These are phyloP conservation scores for Chalciporus chontae DNA, from an alignment of 768 basidiomycete genomes.

Conservation along the genomic window DNA sequence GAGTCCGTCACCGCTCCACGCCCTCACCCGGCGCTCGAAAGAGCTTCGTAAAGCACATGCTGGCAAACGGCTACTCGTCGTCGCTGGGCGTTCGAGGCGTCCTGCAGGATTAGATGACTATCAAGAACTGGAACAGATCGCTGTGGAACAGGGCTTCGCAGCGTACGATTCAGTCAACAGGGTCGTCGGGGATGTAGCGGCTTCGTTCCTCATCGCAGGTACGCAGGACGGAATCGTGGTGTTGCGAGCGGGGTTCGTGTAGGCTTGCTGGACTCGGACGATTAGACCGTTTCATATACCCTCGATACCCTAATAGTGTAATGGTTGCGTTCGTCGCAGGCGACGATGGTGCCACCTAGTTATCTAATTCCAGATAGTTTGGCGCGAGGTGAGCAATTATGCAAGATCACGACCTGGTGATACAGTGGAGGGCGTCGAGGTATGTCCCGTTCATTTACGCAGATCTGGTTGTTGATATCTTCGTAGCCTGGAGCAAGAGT, in stretches of 20 bases:
- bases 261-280: too few species aligned
- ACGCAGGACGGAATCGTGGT: constrained; percentile 63
- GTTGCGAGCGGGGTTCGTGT: constrained; percentile 46
- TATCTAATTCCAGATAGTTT: too few species aligned
- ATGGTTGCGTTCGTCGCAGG: too few species aligned
- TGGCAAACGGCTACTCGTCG: constrained; percentile 48
- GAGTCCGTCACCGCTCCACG: constrained; percentile 54
- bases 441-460: constrained; percentile 32
- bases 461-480: background rate
- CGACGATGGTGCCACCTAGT: too few species aligned
- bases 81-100: constrained; percentile 75
- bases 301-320: too few species aligned
- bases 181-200: constrained; percentile 83
- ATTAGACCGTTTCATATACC: too few species aligned
- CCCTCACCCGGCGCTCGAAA: constrained; percentile 43
- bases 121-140: constrained; percentile 61
- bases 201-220: constrained; percentile 66
- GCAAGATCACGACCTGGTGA: too few species aligned
- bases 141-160: constrained; percentile 37
- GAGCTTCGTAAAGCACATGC: constrained; percentile 19
- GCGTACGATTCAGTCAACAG: constrained; percentile 48
- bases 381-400: too few species aligned
- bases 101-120: constrained; percentile 58
- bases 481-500: constrained; percentile 78
- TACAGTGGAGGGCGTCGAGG: constrained; percentile 69